Percentiles rank a stretch among this genome's conserved stretches.
phyloP scores from a whole-genome alignment of 148 eudicot genomes.

The Vaccinium macrocarpon region DNA sequence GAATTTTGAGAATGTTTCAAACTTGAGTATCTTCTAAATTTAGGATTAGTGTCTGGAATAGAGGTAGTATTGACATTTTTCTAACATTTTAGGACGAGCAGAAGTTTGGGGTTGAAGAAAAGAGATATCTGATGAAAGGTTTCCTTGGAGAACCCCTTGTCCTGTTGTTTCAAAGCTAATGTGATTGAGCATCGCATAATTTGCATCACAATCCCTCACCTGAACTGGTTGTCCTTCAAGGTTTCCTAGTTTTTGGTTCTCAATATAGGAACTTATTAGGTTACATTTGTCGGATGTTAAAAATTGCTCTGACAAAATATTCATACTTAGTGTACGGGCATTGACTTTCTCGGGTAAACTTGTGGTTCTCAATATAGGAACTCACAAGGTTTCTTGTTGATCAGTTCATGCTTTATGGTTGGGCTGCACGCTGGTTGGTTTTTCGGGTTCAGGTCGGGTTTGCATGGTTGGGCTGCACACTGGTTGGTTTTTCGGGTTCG shows the following conservation, averaged over 20 bases:
- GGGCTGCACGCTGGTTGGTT: too few species aligned
- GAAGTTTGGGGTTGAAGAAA: neutral
- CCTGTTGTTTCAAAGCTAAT: neutral
- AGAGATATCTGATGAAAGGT: neutral
- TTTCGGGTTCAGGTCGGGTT: too few species aligned
- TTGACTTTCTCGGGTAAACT: neutral
- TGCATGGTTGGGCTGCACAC: neutral
- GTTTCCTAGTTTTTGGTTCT: neutral
- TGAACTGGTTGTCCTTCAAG: neutral
- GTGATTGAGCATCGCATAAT: neutral
- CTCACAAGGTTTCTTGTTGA: neutral
- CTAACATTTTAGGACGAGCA: neutral
- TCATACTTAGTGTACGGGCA: neutral
- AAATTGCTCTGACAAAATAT: neutral
- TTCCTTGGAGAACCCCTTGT: neutral
- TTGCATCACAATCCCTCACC: neutral
- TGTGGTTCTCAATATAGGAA: too few species aligned
- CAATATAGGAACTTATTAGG: neutral
- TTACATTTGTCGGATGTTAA: neutral
- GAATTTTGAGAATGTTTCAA: neutral
- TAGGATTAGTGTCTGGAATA: neutral
- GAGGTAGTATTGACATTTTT: neutral
- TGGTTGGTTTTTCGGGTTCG: too few species aligned
- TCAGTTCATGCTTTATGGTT: neutral
- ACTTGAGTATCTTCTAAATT: neutral